Evolutionary conservation across 805 yeast genomes (phyloP).

Genomic region (Candida taoyuanica): DNA sequence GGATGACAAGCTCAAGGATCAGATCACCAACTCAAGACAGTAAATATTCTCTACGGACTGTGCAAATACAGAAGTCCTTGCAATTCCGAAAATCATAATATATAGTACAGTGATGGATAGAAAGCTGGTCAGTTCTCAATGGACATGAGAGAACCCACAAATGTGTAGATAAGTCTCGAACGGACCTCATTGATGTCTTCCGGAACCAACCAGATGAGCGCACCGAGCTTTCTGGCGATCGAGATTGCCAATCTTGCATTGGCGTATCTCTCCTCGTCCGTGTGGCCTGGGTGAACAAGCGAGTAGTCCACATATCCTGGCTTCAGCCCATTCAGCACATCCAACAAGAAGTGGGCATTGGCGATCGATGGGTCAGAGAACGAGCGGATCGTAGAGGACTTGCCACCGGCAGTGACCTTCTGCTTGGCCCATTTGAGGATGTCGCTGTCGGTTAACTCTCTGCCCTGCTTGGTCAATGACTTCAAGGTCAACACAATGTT

Average conservation of each 20-base stretch:
- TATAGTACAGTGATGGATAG: conserved; percentile 1
- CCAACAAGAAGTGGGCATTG: conserved; percentile 77
- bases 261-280: conserved; percentile 84
- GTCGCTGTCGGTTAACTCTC: conserved; percentile 76
- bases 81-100: conserved; percentile 1
- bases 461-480: conserved; percentile 59
- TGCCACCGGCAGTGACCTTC: conserved; percentile 83
- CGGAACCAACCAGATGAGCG: conserved; percentile 98
- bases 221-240: conserved; percentile 96
- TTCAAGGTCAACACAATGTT: conserved; percentile 84
- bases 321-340: conserved; percentile 86
- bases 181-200: conserved; percentile 97
- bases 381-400: conserved; percentile 64
- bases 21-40: conserved; percentile 44
- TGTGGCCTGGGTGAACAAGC: conserved; percentile 72
- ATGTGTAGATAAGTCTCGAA: conserved; percentile 86
- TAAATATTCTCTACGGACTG: neutral
- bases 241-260: conserved; percentile 97
- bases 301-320: conserved; percentile 98
- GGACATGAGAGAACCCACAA: conserved; percentile 93
- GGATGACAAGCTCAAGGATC: conserved; percentile 72
- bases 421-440: conserved; percentile 92
- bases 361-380: conserved; percentile 79
- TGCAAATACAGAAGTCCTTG: neutral
- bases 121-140: conserved; percentile 31